These are phyloP conservation scores for Clavulina sp. DNA, from an alignment of 768 basidiomycete genomes.

Conservation along the genomic window DNA sequence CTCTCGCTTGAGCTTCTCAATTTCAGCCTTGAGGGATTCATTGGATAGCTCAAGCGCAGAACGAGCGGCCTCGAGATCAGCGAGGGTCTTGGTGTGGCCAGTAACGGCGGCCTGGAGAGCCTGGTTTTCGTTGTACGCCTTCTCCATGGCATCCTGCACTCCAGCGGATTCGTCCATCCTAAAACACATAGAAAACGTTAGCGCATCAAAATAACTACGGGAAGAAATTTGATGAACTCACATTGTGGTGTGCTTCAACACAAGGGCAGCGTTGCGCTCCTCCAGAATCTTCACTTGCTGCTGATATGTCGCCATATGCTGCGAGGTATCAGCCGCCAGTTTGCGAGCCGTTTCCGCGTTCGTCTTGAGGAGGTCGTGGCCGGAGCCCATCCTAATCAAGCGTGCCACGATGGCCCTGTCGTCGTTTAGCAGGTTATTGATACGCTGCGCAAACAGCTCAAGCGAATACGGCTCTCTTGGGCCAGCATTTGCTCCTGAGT, in stretches of 20 bases:
- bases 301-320: constrained; percentile 76
- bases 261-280: constrained; percentile 43
- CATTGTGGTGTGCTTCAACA: constrained; percentile 38
- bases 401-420: constrained; percentile 73
- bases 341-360: constrained; percentile 86
- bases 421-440: constrained; percentile 68
- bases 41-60: constrained; percentile 26
- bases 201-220: background rate
- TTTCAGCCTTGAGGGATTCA: constrained; percentile 51
- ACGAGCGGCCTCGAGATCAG: constrained; percentile 52
- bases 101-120: constrained; percentile 50
- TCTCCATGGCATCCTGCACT: constrained; percentile 45
- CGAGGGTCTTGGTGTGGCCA: constrained; percentile 56
- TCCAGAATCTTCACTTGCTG: constrained; percentile 69
- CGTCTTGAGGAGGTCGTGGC: constrained; percentile 79
- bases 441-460: constrained; percentile 58
- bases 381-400: constrained; percentile 67
- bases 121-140: constrained; percentile 40
- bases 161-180: constrained; percentile 52
- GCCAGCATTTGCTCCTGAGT: constrained; percentile 13
- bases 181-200: constrained; percentile 7
- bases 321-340: constrained; percentile 65
- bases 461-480: constrained; percentile 38
- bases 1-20: constrained; percentile 54
- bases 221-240: constrained; percentile 18